phyloP scores from a whole-genome alignment of 2,329 filamentous ascomycete genomes.

The Colletotrichum brevisporum region DNA sequence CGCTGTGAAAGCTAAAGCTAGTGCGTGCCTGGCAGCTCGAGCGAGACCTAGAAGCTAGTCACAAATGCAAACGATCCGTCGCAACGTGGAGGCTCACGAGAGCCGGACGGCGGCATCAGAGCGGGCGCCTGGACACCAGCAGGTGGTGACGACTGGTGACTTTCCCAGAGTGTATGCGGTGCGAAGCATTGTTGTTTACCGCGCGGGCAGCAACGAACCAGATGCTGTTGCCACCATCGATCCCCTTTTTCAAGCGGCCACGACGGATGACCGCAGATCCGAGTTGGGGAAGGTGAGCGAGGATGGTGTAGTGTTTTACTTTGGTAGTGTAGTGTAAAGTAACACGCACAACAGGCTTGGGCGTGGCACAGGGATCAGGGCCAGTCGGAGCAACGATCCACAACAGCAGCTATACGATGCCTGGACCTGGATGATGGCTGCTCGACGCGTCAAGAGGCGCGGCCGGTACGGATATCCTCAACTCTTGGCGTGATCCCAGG shows the following conservation, averaged over 20 bases:
- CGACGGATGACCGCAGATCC: constrained; percentile 27
- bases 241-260: constrained; percentile 5
- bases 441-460: constrained; percentile 16
- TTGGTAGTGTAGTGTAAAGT: neutral
- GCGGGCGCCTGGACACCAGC: constrained; percentile 23
- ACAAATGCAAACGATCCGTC: constrained; percentile 19
- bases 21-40: constrained; percentile 19
- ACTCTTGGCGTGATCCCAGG: constrained; percentile 5
- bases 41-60: constrained; percentile 1
- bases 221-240: constrained; percentile 25
- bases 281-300: constrained; percentile 20
- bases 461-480: neutral
- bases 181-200: constrained; percentile 4
- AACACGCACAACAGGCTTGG: neutral
- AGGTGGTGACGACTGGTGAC: neutral
- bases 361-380: constrained; percentile 20
- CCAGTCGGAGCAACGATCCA: constrained; percentile 27
- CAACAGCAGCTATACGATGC: constrained; percentile 18
- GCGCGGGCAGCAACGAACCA: constrained; percentile 17
- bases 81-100: constrained; percentile 32
- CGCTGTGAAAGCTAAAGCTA: constrained; percentile 16
- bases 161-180: too few species aligned
- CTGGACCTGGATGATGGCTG: constrained; percentile 22
- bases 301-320: constrained; percentile 1
- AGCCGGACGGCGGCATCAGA: constrained; percentile 33